Evolutionary conservation across 495 filamentous ascomycete genomes (phyloP).

Genomic region (Trichoderma reesei): DNA sequence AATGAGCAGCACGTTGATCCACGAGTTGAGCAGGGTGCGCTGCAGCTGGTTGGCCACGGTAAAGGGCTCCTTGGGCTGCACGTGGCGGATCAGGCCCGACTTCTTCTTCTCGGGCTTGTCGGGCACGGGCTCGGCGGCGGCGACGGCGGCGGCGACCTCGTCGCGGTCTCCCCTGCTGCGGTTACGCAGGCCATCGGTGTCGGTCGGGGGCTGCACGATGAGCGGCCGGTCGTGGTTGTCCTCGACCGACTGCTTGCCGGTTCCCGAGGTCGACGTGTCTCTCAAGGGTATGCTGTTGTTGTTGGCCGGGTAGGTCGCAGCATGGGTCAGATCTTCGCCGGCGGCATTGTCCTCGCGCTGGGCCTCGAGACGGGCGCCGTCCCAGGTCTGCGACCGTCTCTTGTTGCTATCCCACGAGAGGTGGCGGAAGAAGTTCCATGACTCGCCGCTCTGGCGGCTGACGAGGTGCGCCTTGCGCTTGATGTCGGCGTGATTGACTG

Average conservation of each 20-base stretch:
- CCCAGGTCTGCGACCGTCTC: conserved; percentile 14
- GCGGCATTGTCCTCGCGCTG: conserved; percentile 6
- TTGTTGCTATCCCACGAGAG: conserved; percentile 15
- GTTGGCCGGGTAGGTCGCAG: background rate
- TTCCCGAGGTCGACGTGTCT: background rate
- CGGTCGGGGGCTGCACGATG: background rate
- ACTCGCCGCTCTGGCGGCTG: conserved; percentile 20
- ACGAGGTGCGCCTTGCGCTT: conserved; percentile 24
- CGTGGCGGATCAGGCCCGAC: conserved; percentile 29
- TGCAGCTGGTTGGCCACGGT: conserved; percentile 61
- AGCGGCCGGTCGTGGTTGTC: background rate
- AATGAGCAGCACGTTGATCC: conserved; percentile 76
- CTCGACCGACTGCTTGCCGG: background rate
- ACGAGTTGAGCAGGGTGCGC: conserved; percentile 64
- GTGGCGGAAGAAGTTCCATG: conserved; percentile 26
- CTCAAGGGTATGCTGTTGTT: background rate
- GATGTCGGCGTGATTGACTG: conserved; percentile 28
- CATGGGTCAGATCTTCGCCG: conserved; percentile 2
- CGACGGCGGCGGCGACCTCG: background rate
- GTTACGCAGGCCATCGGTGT: conserved; percentile 9
- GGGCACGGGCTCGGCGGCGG: conserved; percentile 19
- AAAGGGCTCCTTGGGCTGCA: conserved; percentile 41
- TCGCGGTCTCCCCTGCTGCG: background rate
- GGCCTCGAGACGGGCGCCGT: conserved; percentile 9
- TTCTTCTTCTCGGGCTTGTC: conserved; percentile 24